phyloP scores from a whole-genome alignment of 179 eudicot species.

The Silene vulgaris region DNA sequence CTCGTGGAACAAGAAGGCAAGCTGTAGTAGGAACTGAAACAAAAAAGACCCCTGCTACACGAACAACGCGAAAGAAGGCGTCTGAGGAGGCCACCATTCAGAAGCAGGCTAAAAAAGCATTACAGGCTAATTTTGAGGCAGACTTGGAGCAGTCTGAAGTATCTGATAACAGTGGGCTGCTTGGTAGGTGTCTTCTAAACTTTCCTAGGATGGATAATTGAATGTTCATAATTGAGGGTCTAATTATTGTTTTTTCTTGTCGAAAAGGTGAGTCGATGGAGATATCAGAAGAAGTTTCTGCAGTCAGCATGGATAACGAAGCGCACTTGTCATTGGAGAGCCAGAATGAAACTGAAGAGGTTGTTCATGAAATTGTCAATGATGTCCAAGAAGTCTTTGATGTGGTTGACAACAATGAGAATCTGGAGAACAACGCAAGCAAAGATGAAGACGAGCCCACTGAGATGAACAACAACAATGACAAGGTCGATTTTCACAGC shows the following conservation, averaged over 20 bases:
- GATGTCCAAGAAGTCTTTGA: constrained; percentile 14
- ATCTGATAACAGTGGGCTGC: constrained; percentile 18
- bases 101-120: constrained; percentile 16
- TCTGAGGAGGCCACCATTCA: constrained; percentile 21
- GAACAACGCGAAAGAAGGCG: constrained; percentile 28
- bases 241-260: not conserved
- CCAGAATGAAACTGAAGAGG: constrained; percentile 18
- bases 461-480: constrained; percentile 13
- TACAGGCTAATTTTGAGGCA: constrained; percentile 34
- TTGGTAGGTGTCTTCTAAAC: constrained; percentile 19
- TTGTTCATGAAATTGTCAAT: constrained; percentile 3
- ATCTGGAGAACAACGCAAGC: not conserved
- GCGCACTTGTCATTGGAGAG: constrained; percentile 7
- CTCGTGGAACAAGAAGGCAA: constrained; percentile 30
- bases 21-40: constrained; percentile 20
- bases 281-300: constrained; percentile 24
- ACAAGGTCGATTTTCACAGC: constrained; percentile 60
- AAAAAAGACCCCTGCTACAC: constrained; percentile 26
- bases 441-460: constrained; percentile 13
- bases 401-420: constrained; percentile 7
- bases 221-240: not conserved
- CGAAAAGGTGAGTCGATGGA: constrained; percentile 16
- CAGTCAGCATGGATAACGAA: constrained; percentile 13
- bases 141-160: constrained; percentile 24
- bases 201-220: not conserved